Base-by-base conservation (phyloP, 1,284 basidiomycete genomes). In the Heterobasidion parviporum region DNA sequence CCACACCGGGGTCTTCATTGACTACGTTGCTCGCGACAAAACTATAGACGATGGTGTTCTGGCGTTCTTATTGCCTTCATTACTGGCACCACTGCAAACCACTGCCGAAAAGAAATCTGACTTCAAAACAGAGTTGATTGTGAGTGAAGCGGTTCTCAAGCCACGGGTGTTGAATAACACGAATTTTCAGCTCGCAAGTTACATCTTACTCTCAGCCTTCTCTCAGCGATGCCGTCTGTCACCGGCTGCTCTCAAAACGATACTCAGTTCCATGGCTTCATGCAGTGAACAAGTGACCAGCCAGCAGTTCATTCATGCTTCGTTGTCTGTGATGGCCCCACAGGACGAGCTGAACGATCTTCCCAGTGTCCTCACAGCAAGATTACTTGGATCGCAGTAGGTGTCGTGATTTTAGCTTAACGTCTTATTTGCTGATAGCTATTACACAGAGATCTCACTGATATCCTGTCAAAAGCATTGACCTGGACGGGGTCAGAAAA, bases 1-100 rank as follows among this genome's bases (percentile, higher is more conserved):
- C 72, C 94, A 94, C 72, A 81, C 87, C 4, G 85, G 91, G 3
- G 82, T 82, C 0, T 72, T 95, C 49, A 81, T 96, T 32, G 92
- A 93, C 53, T 92, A 90, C 62, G 74, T 97, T 49, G 80, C 82
- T 36, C 74, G 78, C 33, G 72, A 64, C 54, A 75, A 81, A 57
- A 61, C 63, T 6, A 61, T 89, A n/a, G 79, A 85, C 59, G 85
- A 89, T 66, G 82, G 79, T 8, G 75, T 77, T 0, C 69, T 85
- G 16, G 83, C 83, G 0, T 79, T 80, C 62, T 57, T 89, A 7
- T 67, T 91, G 0, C 80, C 86, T 12, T 80, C 85, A 0, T 67
- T 85, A 9, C 65, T 87, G 12, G 77, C 78, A 35, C 83, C 84
- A 1, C 66, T 89, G 52, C 77, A 26, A 26, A 26, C 82, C 41